A percentile compares a stretch with the other conserved stretches of the same genome.
Conservation (phyloP, 768 basidiomycete genomes). For the Mycena belliarum region DNA sequence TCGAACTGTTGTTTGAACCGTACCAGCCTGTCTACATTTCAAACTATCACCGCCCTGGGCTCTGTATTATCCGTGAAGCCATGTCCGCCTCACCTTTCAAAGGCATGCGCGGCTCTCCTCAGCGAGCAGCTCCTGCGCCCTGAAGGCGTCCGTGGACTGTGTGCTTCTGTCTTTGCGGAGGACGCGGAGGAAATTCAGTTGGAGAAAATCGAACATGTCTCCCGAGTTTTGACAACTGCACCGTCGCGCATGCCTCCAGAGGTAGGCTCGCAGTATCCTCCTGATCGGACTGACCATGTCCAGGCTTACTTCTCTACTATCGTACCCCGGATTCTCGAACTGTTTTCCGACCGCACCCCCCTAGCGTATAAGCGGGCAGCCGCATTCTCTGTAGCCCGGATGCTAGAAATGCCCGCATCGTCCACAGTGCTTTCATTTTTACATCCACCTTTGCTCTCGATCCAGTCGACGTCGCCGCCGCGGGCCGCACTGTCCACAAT, state of each 20-base stretch:
- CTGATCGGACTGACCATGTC: not conserved
- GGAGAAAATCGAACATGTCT: constrained; percentile 74
- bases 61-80: constrained; percentile 50
- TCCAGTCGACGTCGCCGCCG: constrained; percentile 26
- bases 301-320: constrained; percentile 66
- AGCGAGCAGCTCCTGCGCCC: constrained; percentile 71
- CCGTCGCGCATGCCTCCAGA: constrained; percentile 56
- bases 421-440: constrained; percentile 47
- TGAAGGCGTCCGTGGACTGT: constrained; percentile 70
- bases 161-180: constrained; percentile 68
- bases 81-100: constrained; percentile 54
- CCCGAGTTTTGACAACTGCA: constrained; percentile 60
- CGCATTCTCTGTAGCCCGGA: constrained; percentile 68
- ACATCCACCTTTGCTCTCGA: constrained; percentile 50
- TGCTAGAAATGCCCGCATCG: constrained; percentile 46
- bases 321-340: constrained; percentile 53
- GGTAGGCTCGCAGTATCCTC: constrained; percentile 44
- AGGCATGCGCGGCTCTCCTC: constrained; percentile 61
- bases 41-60: constrained; percentile 67
- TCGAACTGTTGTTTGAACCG: constrained; percentile 19
- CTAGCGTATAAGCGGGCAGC: constrained; percentile 57
- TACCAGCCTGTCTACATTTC: constrained; percentile 61
- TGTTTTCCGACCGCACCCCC: constrained; percentile 47
- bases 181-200: constrained; percentile 56
- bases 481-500: constrained; percentile 50